Evolutionary conservation across 202 grass and related monocot genomes (phyloP), one percentile per base, ranked within the genome.

Genomic region (Eragrostis tef): DNA sequence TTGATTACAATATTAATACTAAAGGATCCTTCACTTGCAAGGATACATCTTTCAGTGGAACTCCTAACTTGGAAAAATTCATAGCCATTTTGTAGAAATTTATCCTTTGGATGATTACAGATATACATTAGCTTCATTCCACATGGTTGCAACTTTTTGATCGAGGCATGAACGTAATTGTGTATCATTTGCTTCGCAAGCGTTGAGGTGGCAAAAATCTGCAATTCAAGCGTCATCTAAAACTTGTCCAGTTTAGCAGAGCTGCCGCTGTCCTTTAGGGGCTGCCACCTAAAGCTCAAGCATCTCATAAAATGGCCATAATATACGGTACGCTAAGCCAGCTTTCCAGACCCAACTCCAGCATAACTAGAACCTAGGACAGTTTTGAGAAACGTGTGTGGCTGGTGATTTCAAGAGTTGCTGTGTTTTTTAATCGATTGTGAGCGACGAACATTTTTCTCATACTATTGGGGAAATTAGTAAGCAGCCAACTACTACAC

Each of bases 221-320:
- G 47, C 34, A 12, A 21, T 59, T 24, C n/a, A 79, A 79, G 34
- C 54, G 6, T 54, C 53, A 24, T 59, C n/a, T 46, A 46, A 74
- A 69, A 46, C n/a, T 19, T 10, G 8, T 63, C 52, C 21, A n/a
- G 13, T 71, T 78, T 56, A 73, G 81, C 4, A 43, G 69, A 63
- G 54, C 19, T 9, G 44, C 62, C 70, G 69, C 10, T 69, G 52
- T 89, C 78, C 61, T 86, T 39, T 27, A 74, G 13, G 39, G 71
- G 14, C 49, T 46, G 25, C 61, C 50, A 61, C 61, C 41, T 42
- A 74, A 80, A 74, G 70, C 69, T 67, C 56, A 67, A 26, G 39
- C 48, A 58, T 39, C 45, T 62, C 48, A 24, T 51, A 72, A 73
- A 13, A 52, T 24, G 46, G 21, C 11, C 17, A 64, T 49, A 71